Evolutionary conservation across 2,329 filamentous ascomycete genomes (phyloP), one percentile per base, ranked within the genome.

Genomic region (Epichloe sibirici): DNA sequence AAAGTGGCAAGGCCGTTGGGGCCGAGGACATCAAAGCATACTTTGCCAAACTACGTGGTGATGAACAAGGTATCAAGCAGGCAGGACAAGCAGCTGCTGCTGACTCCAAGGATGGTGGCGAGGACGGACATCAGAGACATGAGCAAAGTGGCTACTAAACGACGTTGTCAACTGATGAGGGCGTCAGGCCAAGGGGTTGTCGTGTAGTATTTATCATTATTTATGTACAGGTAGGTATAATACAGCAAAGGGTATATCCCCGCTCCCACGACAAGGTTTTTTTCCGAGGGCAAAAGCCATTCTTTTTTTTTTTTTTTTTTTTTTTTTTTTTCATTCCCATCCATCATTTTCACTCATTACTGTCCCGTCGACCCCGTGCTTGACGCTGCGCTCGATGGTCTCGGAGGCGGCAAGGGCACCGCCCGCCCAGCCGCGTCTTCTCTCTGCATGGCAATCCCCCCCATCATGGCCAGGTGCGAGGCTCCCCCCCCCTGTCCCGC

Each of bases 1-100:
- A 96, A 65, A 94, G 85, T 57, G 91, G 91, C 1, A 74, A 87
- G 67, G 83, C 88, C 0, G 90, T 98, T 23, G 85, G 89, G 1
- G 91, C 91, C 1, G 93, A 98, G 64, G 90, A 97, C 69, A 93
- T 98, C 69, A 98, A 96, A 69, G 81, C 81, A 2, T 95, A 96
- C 66, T 98, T 98, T 76, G 91, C 91, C 49, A 91, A 93, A 71
- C 70, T 98, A 59, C 79, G 93, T 57, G 93, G 93, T 54, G 93
- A 97, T 67, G 87, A 89, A 45, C 73, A 86, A 60, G 86, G 75
- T 0, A 88, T 89, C 53, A 74, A 74, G 59, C 78, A 82, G 57
- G 83, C 83, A 0, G 77, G 76, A 13, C 74, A 77, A 51, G 73
- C 72, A 25, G 78, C 77, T 7, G 48, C 77, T 7, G 34, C 68